Evolutionary conservation across 495 filamentous ascomycete species (phyloP), one percentile per base, ranked within the genome.

Genomic region (Neurospora africana): DNA sequence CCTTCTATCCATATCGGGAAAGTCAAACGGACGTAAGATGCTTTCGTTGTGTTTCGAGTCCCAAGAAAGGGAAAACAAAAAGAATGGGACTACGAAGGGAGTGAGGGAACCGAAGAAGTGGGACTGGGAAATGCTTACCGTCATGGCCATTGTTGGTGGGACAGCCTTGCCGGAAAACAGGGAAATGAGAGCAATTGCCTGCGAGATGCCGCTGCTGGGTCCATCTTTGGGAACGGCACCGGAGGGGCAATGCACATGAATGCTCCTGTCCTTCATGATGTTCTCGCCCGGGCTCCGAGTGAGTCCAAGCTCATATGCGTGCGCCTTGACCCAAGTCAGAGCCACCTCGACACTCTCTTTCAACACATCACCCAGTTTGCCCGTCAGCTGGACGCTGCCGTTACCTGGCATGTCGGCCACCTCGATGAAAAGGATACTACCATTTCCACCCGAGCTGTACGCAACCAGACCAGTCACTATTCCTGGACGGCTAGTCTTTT

Each of bases 311-410:
- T 95, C 93, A 76, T 90, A 98, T 3, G 95, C 94, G 80, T 98
- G 95, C 27, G 93, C 92, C 81, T 97, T 97, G 40, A 99, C 95
- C 95, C 95, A 98, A 13, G 91, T 85, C 43, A 98, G 86, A 30
- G 95, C 95, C 27, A 99, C 95, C 79, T 98, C 95, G 47, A 98
- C 96, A 74, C 91, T 93, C 81, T 99, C 95, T 83, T 98, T 98
- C 53, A 99, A 88, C 23, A 98, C 95, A 79, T 97, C 94, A 72
- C 95, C 96, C n/a, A 99, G 89, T 78, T 97, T 99, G 68, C 95
- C 95, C 19, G 95, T 99, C n/a, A 98, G 88, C 82, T 98, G 95
- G 67, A 99, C 91, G 67, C 91, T 90, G 39, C 95, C 95, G 70
- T 86, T 91, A 38, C 95, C 95, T 15, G 95, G 95, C 95, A 98